Conservation (phyloP, 495 filamentous ascomycete genomes). For the Daldinia childiae region DNA sequence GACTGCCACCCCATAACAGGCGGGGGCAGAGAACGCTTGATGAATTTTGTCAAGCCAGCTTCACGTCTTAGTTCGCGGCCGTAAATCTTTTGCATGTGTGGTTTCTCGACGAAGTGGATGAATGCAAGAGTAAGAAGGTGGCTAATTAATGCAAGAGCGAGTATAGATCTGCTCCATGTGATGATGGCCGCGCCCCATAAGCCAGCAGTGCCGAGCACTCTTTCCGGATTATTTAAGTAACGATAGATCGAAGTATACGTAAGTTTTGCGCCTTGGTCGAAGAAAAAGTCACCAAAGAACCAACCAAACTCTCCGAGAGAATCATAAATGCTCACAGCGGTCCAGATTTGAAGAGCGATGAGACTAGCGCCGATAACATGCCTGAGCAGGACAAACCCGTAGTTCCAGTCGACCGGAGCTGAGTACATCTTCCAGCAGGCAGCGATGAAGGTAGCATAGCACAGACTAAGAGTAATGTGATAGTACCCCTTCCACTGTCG, state of each 20-base stretch:
- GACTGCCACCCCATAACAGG: slow-evolving; percentile 76
- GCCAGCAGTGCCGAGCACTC: slow-evolving; percentile 92
- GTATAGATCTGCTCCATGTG: slow-evolving; percentile 83
- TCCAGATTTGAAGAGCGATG: slow-evolving; percentile 91
- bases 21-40: slow-evolving; percentile 88
- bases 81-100: slow-evolving; percentile 99
- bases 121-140: slow-evolving; percentile 87
- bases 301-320: slow-evolving; percentile 98
- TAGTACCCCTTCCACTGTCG: slow-evolving; percentile 97
- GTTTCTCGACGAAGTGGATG: slow-evolving; percentile 92
- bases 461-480: slow-evolving; percentile 88
- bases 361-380: slow-evolving; percentile 85
- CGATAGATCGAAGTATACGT: slow-evolving; percentile 98
- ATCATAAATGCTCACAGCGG: slow-evolving; percentile 90
- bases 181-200: slow-evolving; percentile 95
- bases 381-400: slow-evolving; percentile 82
- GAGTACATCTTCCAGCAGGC: slow-evolving; percentile 97
- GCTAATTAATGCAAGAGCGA: slow-evolving; percentile 82
- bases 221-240: slow-evolving; percentile 96
- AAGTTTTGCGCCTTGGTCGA: slow-evolving; percentile 84
- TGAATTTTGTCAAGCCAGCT: slow-evolving; percentile 88
- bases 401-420: slow-evolving; percentile 82
- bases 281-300: slow-evolving; percentile 99
- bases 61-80: slow-evolving; percentile 83
- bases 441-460: slow-evolving; percentile 86